Base-by-base conservation (phyloP, 768 basidiomycete species). In the Paxillus ammoniavirescens region DNA sequence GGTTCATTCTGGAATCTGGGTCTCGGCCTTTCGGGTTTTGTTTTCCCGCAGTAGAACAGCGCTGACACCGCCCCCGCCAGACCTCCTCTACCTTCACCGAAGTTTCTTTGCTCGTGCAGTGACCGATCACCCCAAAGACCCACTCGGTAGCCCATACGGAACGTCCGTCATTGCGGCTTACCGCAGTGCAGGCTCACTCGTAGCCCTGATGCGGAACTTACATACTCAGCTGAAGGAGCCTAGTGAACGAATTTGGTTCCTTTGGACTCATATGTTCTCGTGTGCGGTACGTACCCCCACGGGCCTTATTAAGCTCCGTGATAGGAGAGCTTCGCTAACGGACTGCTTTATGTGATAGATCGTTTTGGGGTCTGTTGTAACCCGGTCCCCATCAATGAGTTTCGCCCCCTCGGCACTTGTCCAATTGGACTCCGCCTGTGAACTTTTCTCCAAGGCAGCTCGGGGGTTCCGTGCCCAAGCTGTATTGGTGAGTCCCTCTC, bases 341-440 rank as follows among this genome's bases (percentile, higher is more conserved):
- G 33, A 28, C 8, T 12, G 51, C 37, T 40, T 44, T 42, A 45
- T 40, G 14, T 41, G 47, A 40, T 45, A 64, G 84, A 88, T 89
- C 57, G 75, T 89, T 47, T 70, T 89, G 44, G 87, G 87, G 35
- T 86, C 86, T 18, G 86, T 89, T 35, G 87, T 89, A 10, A 89
- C 87, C 15, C 77, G 86, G 47, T 89, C 87, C 68, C 87, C 87
- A 10, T 89, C 87, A 15, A 87, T 89, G 82, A 87, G 86, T 60
- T 69, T 89, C 55, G 87, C 87, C 18, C 84, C 86, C 15, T 89
- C 87, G 21, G 87, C 87, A 4, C 77, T 89, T 8, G 77, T 81
- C 8, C 87, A 89, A 61, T 72, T 89, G 28, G 85, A 89, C 63
- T 87, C 87, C 0, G 87, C 87, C 6, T 88, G 86, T 59, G 83